Evolutionary conservation across 208 protist genomes (phyloP), one percentile per base, ranked within the genome.

Genomic region (Leishmania turanica): DNA sequence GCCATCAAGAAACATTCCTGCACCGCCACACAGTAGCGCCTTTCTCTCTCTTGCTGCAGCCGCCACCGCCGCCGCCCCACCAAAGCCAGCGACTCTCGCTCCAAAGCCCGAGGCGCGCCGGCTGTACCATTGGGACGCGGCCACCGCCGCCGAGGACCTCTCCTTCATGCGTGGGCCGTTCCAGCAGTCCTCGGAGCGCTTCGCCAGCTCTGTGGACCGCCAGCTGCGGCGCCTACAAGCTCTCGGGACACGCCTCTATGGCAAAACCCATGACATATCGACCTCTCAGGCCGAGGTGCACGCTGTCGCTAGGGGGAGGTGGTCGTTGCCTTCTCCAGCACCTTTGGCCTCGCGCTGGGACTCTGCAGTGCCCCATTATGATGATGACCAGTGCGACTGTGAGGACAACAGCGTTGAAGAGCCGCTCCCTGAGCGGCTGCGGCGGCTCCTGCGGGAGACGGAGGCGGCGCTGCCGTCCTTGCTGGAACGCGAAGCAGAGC

Each of bases 191-290:
- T 6, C 77, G 9, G 82, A 82, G 40, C 62, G 73, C 45, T 86
- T 86, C 49, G 54, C 82, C 65, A 56, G 34, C 31, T 77, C 82
- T 56, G 71, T 80, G 58, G 65, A 74, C 51, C 54, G 58, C 0
- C 82, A 86, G 60, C 51, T 86, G 82, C 73, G 78, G 78, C 82
- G 82, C 17, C 78, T 81, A 40, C 78, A 71, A n/a, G 53, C 71
- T 45, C 34, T 70, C 6, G 82, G 62, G 45, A 56, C 19, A 53
- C 82, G 73, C 2, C 65, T 78, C 40, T 86, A 82, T 51, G 74
- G 73, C 6, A 42, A 34, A 31, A 27, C 49, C 7, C 49, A 31
- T 75, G 71, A 40, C 17, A 40, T 19, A 27, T 60, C 49, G n/a
- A 27, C 71, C 42, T 51, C 31, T 72, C 68, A 7, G 71, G 47